Percentiles rank a stretch among this genome's conserved stretches.
These are phyloP conservation scores for Turritis glabra DNA, from an alignment of 345 rosid genomes.

Conservation along the genomic window DNA sequence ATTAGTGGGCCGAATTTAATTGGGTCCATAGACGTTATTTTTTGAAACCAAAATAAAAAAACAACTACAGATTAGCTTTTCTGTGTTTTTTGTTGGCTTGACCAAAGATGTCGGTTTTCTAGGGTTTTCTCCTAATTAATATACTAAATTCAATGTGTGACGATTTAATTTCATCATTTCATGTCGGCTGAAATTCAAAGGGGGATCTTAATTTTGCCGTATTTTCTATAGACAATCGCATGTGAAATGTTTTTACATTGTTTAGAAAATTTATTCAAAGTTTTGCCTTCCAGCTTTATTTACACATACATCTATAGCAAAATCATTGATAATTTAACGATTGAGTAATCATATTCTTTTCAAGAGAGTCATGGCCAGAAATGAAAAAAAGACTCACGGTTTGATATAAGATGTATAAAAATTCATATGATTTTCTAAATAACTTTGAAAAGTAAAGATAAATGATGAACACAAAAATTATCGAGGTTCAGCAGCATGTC, in stretches of 20 bases:
- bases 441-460: neutral
- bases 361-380: neutral
- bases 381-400: neutral
- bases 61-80: neutral
- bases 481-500: neutral
- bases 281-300: neutral
- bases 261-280: conserved; percentile 13
- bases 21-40: conserved; percentile 31
- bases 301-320: neutral
- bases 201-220: conserved; percentile 29
- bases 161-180: conserved; percentile 35
- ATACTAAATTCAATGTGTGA: conserved; percentile 28
- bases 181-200: conserved; percentile 41
- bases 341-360: neutral
- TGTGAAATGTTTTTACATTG: conserved; percentile 33
- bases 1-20: conserved; percentile 30
- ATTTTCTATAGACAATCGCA: conserved; percentile 31
- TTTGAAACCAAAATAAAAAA: conserved; percentile 8
- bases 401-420: neutral
- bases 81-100: neutral
- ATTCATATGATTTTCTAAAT: neutral
- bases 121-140: conserved; percentile 8
- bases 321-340: neutral
- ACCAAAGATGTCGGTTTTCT: conserved; percentile 33
- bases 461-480: neutral